Conservation (phyloP, 805 yeast genomes). For the Middelhovenomyces tepae region DNA sequence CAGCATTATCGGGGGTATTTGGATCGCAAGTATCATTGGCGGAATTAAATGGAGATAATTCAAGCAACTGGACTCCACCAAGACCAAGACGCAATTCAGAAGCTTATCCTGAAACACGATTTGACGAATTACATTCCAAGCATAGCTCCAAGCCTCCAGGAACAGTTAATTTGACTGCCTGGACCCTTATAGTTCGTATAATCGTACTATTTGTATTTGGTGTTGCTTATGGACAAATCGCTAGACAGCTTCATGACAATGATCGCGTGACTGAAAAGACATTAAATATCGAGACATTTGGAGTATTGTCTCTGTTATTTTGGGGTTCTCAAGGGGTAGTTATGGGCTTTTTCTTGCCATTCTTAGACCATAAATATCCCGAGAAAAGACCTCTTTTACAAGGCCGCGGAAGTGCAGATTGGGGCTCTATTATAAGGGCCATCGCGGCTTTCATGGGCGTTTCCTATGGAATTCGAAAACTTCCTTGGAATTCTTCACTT, state of each 20-base stretch:
- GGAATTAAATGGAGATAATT: conserved; percentile 27
- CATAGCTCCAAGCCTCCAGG: conserved; percentile 2
- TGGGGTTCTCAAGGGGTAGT: conserved; percentile 25
- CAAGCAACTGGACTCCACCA: conserved; percentile 1
- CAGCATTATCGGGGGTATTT: conserved; percentile 31
- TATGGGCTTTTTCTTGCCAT: conserved; percentile 23
- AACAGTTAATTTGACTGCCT: conserved; percentile 12
- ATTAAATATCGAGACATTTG: conserved; percentile 17
- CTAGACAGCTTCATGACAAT: conserved; percentile 23
- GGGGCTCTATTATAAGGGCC: conserved; percentile 30
- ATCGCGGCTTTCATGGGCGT: conserved; percentile 33
- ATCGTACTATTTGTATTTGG: conserved; percentile 21
- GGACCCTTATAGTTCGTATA: conserved; percentile 13
- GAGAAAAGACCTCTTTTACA: conserved; percentile 7
- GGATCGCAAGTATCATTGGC: conserved; percentile 31
- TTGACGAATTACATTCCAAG: not conserved
- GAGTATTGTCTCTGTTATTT: conserved; percentile 14
- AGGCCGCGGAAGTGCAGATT: conserved; percentile 22
- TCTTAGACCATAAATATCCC: conserved; percentile 20
- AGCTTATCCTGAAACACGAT: not conserved
- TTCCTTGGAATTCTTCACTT: conserved; percentile 28
- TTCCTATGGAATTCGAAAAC: conserved; percentile 30
- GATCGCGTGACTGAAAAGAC: conserved; percentile 20
- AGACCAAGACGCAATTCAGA: not conserved
- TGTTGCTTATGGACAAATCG: conserved; percentile 24